Conservation (phyloP, 192 early-diverging fungal genomes). For the Entomortierella beljakovae region DNA sequence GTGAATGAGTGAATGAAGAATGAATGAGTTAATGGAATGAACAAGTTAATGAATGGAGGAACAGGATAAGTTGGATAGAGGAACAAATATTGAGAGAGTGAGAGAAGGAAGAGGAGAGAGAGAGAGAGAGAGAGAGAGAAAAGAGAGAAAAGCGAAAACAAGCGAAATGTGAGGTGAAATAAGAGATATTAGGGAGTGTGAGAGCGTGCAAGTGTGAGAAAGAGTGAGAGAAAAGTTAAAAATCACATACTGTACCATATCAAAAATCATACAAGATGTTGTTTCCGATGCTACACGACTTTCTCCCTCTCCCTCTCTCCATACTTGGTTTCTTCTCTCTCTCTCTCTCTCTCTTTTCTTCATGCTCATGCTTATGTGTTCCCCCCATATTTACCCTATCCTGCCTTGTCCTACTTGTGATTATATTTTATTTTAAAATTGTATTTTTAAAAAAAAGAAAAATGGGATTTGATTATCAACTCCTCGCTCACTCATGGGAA, state of each 20-base stretch:
- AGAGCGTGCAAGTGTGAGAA: neutral
- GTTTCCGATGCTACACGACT: too few relatives aligned
- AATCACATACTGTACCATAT: neutral
- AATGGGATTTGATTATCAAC: too few relatives aligned
- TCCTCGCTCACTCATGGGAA: conserved; percentile 23
- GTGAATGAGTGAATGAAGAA: too few relatives aligned
- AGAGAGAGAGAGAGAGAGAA: neutral
- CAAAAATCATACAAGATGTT: too few relatives aligned
- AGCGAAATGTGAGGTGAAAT: too few relatives aligned
- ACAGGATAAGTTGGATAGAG: neutral
- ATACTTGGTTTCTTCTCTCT: neutral
- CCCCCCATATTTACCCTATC: neutral
- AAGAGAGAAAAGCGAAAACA: neutral
- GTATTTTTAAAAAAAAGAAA: too few relatives aligned
- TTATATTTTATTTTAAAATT: too few relatives aligned
- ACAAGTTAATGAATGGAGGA: neutral
- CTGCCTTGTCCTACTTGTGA: neutral
- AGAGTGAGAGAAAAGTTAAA: neutral
- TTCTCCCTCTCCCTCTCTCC: too few relatives aligned
- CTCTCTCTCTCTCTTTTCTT: neutral
- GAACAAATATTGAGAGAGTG: neutral
- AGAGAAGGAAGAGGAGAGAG: neutral
- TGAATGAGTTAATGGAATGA: neutral
- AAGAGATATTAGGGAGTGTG: too few relatives aligned
- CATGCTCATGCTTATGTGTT: neutral